phyloP scores from a whole-genome alignment of 306 rosid genomes.

The Prinsepia uniflora region DNA sequence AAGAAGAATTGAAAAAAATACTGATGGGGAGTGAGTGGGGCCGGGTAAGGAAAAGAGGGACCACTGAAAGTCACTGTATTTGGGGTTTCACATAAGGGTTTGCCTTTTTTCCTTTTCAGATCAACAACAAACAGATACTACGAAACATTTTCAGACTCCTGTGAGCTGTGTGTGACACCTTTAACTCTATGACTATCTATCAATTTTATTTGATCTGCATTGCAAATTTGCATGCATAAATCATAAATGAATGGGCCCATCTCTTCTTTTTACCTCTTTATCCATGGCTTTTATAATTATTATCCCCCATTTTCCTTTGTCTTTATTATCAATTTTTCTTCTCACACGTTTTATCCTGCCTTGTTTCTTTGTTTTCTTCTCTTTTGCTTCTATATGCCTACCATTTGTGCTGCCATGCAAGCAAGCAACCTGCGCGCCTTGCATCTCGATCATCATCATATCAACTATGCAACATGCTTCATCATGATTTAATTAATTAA shows the following conservation, averaged over 20 bases:
- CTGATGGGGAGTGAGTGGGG: constrained; percentile 27
- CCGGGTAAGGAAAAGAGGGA: constrained; percentile 30
- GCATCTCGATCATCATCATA: not conserved
- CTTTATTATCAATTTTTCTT: not conserved
- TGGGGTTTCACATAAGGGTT: constrained; percentile 69
- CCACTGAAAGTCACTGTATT: constrained; percentile 59
- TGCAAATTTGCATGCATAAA: not conserved
- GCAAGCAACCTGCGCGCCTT: not conserved
- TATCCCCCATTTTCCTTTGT: not conserved
- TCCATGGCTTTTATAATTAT: not conserved
- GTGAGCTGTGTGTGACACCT: not conserved
- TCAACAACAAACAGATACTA: constrained; percentile 46
- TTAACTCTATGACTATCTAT: constrained; percentile 8
- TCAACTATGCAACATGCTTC: too few relatives aligned
- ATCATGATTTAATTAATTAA: too few relatives aligned
- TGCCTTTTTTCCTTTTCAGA: constrained; percentile 62
- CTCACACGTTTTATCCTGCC: not conserved
- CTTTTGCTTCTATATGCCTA: not conserved
- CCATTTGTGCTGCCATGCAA: not conserved
- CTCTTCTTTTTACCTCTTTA: not conserved
- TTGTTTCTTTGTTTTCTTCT: not conserved
- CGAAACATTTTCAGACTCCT: constrained; percentile 34
- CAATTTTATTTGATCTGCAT: not conserved
- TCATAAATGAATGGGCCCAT: not conserved
- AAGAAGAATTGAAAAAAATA: too few relatives aligned